phyloP scores from a whole-genome alignment of 805 yeast genomes.

The Wickerhamiella siamensis region DNA sequence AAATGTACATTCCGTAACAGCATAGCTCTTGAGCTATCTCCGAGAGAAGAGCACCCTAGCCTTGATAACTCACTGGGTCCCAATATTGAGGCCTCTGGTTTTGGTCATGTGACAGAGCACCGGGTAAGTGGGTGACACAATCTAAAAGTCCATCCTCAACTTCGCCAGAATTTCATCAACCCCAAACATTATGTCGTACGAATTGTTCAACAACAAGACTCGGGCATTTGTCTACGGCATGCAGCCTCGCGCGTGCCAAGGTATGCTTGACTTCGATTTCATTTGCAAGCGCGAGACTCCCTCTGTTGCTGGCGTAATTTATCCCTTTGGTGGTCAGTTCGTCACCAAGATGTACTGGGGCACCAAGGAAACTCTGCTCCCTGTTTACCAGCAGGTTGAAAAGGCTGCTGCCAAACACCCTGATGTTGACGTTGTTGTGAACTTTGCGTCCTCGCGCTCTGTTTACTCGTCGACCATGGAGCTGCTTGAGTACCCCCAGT shows the following conservation, averaged over 20 bases:
- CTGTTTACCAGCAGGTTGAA: conserved; percentile 31
- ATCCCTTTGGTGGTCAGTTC: conserved; percentile 34
- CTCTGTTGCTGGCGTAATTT: conserved; percentile 34
- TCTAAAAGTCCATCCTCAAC: too few relatives aligned
- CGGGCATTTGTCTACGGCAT: conserved; percentile 33
- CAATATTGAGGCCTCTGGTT: too few relatives aligned
- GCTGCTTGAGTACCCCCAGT: conserved; percentile 32
- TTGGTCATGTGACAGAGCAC: too few relatives aligned
- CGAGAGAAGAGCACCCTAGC: too few relatives aligned
- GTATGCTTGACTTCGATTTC: conserved; percentile 35
- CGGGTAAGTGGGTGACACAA: too few relatives aligned
- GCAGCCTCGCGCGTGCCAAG: conserved; percentile 36
- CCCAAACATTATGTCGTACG: conserved; percentile 17
- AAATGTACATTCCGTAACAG: too few relatives aligned
- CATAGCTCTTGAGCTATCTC: too few relatives aligned
- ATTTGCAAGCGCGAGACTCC: conserved; percentile 33
- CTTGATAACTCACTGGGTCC: too few relatives aligned
- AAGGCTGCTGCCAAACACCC: conserved; percentile 32
- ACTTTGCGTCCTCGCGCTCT: conserved; percentile 34
- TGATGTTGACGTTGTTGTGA: conserved; percentile 35
- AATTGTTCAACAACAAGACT: conserved; percentile 31
- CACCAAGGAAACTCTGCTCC: conserved; percentile 32
- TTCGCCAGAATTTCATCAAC: background rate
- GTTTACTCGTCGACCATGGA: conserved; percentile 36
- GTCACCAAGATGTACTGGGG: conserved; percentile 37